phyloP scores from a whole-genome alignment of 257 asterid species.

The Salvia hispanica region DNA sequence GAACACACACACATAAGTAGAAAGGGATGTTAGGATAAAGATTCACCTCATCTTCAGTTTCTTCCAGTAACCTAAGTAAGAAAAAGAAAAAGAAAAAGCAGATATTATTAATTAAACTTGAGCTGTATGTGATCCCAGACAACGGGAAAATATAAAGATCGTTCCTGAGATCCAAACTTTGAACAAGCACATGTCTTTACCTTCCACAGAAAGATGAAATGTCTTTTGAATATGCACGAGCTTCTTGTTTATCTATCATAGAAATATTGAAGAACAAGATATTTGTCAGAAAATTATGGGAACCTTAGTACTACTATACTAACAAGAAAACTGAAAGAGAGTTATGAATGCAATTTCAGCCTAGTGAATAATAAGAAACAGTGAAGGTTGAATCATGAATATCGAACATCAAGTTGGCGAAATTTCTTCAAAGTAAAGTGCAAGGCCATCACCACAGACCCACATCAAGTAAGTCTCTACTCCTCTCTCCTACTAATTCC shows the following conservation, averaged over 20 bases:
- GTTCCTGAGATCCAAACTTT: constrained; percentile 5
- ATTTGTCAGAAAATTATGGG: constrained; percentile 23
- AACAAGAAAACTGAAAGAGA: not conserved
- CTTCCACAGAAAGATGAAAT: constrained; percentile 93
- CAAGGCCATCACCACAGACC: not conserved
- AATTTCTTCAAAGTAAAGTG: not conserved
- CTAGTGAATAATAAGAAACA: constrained; percentile 13
- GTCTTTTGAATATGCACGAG: constrained; percentile 73
- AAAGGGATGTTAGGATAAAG: constrained; percentile 23
- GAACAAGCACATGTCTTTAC: constrained; percentile 44
- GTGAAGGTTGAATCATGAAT: not conserved
- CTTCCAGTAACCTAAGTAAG: constrained; percentile 76
- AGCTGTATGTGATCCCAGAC: not conserved
- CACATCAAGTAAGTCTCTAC: not conserved
- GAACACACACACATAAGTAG: not conserved
- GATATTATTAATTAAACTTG: not conserved
- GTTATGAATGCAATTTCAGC: not conserved
- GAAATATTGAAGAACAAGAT: constrained; percentile 11
- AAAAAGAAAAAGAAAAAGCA: constrained; percentile 18
- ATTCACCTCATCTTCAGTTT: constrained; percentile 88
- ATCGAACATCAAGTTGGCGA: not conserved
- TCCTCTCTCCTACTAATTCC: not conserved
- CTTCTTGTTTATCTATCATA: constrained; percentile 77
- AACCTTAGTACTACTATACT: constrained; percentile 9
- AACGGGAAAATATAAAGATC: constrained; percentile 12